phyloP scores from a whole-genome alignment of 495 filamentous ascomycete species.

The Penicillium simplicissimum region DNA sequence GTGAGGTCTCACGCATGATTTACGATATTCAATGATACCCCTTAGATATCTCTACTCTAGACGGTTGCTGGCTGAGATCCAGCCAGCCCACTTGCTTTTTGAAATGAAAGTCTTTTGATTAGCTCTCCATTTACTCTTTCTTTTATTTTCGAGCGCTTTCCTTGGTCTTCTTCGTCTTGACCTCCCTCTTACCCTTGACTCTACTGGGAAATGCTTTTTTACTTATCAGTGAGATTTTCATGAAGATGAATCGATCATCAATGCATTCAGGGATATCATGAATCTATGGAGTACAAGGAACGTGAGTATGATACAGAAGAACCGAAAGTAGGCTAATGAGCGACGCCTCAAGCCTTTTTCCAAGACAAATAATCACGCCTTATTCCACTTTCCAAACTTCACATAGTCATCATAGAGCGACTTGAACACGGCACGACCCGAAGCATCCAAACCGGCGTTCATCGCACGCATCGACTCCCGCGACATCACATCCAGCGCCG shows the following conservation, averaged over 20 bases:
- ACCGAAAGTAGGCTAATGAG: neutral
- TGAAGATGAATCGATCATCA: conserved; percentile 12
- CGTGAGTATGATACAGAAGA: conserved; percentile 24
- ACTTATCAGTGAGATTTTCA: neutral
- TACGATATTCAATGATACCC: conserved; percentile 38
- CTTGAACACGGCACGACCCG: conserved; percentile 69
- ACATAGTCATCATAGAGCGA: conserved; percentile 68
- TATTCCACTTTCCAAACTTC: conserved; percentile 70
- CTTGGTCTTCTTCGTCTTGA: neutral
- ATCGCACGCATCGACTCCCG: conserved; percentile 63
- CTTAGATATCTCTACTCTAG: conserved; percentile 21
- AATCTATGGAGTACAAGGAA: conserved; percentile 20
- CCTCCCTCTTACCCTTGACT: neutral
- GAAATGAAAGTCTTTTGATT: neutral
- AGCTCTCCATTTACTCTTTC: neutral
- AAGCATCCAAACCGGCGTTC: conserved; percentile 68
- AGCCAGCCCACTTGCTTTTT: conserved; percentile 1
- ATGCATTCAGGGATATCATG: conserved; percentile 38
- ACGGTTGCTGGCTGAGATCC: conserved; percentile 9
- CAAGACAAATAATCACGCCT: conserved; percentile 33
- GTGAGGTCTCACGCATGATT: conserved; percentile 19
- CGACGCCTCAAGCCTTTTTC: neutral
- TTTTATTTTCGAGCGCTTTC: neutral
- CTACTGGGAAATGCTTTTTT: too few relatives aligned
- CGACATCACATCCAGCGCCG: conserved; percentile 68